These are phyloP conservation scores for Colletotrichum orchidophilum DNA, from an alignment of 2,329 filamentous ascomycete species.

Conservation along the genomic window DNA sequence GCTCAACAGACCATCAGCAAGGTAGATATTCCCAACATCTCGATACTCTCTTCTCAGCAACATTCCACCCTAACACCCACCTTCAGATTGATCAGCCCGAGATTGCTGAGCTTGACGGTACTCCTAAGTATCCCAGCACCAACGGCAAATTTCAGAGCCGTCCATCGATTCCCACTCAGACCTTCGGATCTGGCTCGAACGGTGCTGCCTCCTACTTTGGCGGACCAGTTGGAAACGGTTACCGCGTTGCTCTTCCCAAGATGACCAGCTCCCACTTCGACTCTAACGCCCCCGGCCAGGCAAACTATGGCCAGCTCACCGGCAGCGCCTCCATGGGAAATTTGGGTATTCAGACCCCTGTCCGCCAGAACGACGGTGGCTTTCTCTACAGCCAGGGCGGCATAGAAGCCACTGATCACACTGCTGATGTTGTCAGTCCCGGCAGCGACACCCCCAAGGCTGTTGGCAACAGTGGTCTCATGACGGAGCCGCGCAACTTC, in stretches of 20 bases:
- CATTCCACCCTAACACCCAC: neutral
- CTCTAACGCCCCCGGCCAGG: neutral
- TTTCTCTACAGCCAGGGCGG: neutral
- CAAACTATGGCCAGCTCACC: conserved; percentile 7
- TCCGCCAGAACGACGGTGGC: neutral
- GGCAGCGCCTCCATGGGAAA: conserved; percentile 22
- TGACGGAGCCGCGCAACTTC: conserved; percentile 54
- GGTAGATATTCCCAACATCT: neutral
- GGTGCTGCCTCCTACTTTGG: neutral
- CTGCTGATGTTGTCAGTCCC: conserved; percentile 1
- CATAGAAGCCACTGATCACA: neutral
- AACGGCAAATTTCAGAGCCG: neutral
- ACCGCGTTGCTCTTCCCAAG: neutral
- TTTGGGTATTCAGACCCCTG: conserved; percentile 1
- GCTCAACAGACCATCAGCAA: neutral
- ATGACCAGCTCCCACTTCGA: neutral
- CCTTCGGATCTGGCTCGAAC: neutral
- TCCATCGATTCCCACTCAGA: neutral
- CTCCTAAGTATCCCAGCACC: neutral
- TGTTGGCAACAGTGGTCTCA: conserved; percentile 30
- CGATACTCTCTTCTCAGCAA: neutral
- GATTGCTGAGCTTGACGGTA: conserved; percentile 3
- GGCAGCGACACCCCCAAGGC: conserved; percentile 14
- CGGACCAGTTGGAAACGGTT: neutral
- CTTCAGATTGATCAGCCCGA: neutral